A percentile compares a stretch with the other conserved stretches of the same genome.
phyloP scores from a whole-genome alignment of 169 alveolate genomes.

The Babesia bovis region DNA sequence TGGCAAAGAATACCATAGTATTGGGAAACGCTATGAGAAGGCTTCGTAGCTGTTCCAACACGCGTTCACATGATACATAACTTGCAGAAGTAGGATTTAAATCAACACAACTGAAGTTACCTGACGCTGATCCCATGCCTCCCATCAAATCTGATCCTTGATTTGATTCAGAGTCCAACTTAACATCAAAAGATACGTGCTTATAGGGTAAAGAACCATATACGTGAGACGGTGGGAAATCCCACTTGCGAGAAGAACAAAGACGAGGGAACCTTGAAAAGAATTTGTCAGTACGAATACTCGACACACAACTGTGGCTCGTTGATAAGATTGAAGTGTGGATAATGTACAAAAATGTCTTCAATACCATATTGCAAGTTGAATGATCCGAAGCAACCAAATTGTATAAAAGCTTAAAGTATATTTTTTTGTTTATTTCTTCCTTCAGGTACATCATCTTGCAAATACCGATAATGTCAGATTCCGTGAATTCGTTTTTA shows the following conservation, averaged over 20 bases:
- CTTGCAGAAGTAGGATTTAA: conserved; percentile 53
- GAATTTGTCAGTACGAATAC: conserved; percentile 39
- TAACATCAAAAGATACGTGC: conserved; percentile 9
- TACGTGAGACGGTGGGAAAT: conserved; percentile 36
- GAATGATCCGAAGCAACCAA: conserved; percentile 46
- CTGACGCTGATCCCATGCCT: conserved; percentile 30
- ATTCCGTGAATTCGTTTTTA: conserved; percentile 60
- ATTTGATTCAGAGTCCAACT: neutral
- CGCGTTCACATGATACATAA: conserved; percentile 73
- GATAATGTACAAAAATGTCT: conserved; percentile 67
- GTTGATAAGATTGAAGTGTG: conserved; percentile 66
- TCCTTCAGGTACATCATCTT: conserved; percentile 72
- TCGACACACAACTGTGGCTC: conserved; percentile 41
- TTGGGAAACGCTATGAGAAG: conserved; percentile 71
- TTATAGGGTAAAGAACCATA: conserved; percentile 26
- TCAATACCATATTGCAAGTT: conserved; percentile 50
- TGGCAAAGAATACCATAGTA: conserved; percentile 58
- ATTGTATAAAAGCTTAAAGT: conserved; percentile 71
- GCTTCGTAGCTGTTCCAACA: conserved; percentile 74
- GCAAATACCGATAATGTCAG: conserved; percentile 70
- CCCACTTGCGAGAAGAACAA: neutral
- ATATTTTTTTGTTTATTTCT: conserved; percentile 73
- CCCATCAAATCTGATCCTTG: neutral
- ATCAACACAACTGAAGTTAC: conserved; percentile 30
- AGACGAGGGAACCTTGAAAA: conserved; percentile 23